Evolutionary conservation across 495 filamentous ascomycete genomes (phyloP).

Genomic region (Daldinia caldariorum): DNA sequence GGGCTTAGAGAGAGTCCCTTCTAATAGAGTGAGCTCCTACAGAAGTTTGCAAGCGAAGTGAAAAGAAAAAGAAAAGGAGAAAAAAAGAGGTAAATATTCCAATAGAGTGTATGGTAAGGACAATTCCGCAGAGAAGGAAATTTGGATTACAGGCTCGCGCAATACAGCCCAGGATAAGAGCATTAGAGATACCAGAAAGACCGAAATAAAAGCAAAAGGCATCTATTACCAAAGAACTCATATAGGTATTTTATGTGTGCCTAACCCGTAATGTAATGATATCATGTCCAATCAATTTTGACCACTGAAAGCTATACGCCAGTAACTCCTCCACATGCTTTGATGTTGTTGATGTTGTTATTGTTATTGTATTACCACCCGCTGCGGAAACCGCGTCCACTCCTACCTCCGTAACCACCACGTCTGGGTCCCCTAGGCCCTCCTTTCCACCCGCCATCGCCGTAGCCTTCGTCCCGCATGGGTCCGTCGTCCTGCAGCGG

Average conservation of each 20-base stretch:
- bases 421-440: slow-evolving; percentile 54
- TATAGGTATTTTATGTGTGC: slow-evolving; percentile 8
- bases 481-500: slow-evolving; percentile 65
- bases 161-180: slow-evolving; percentile 12
- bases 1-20: not conserved
- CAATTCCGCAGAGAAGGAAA: slow-evolving; percentile 25
- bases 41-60: not conserved
- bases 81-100: not conserved
- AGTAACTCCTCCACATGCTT: slow-evolving; percentile 41
- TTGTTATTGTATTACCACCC: slow-evolving; percentile 52
- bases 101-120: slow-evolving; percentile 19
- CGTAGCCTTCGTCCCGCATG: slow-evolving; percentile 64
- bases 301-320: slow-evolving; percentile 37
- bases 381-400: slow-evolving; percentile 55
- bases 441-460: slow-evolving; percentile 62
- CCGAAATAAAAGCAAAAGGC: slow-evolving; percentile 16
- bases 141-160: slow-evolving; percentile 17
- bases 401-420: slow-evolving; percentile 56
- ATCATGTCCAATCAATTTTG: slow-evolving; percentile 27
- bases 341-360: slow-evolving; percentile 5
- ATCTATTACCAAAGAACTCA: slow-evolving; percentile 19
- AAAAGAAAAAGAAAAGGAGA: not conserved
- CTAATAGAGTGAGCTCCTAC: not conserved
- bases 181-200: slow-evolving; percentile 41
- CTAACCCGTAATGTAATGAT: slow-evolving; percentile 25